These are phyloP conservation scores for Polytrichum formosum DNA, from an alignment of 225 moss, liverwort and hornwort species.

Conservation along the genomic window DNA sequence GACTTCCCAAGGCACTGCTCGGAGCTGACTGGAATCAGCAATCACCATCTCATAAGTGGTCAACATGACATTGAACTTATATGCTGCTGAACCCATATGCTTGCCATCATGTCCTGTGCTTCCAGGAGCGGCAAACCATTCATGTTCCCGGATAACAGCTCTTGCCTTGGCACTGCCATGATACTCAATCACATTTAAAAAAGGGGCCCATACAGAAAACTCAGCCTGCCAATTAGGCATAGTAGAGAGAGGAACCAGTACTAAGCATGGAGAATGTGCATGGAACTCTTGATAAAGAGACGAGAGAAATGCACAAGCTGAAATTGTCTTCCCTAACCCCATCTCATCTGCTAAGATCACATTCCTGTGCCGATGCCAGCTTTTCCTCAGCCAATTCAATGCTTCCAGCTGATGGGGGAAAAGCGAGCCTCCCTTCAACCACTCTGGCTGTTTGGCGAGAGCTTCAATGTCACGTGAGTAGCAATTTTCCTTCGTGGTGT, in stretches of 20 bases:
- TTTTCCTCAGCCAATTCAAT: slow-evolving; percentile 77
- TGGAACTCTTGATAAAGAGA: slow-evolving; percentile 71
- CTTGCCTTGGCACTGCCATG: slow-evolving; percentile 76
- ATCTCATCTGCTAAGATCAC: slow-evolving; percentile 85
- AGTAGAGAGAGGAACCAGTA: slow-evolving; percentile 64
- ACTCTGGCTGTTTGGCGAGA: slow-evolving; percentile 67
- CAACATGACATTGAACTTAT: slow-evolving; percentile 90
- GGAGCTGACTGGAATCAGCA: slow-evolving; percentile 65
- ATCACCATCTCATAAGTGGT: slow-evolving; percentile 73
- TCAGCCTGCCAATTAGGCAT: slow-evolving; percentile 83
- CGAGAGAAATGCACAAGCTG: slow-evolving; percentile 71
- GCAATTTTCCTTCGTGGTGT: slow-evolving; percentile 12
- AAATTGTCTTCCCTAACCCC: slow-evolving; percentile 79
- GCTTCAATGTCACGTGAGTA: slow-evolving; percentile 48
- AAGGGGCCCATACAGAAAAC: slow-evolving; percentile 78
- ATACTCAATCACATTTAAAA: slow-evolving; percentile 85
- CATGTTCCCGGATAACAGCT: slow-evolving; percentile 72
- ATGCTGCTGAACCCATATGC: slow-evolving; percentile 19
- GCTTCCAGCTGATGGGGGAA: slow-evolving; percentile 89
- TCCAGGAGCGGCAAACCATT: slow-evolving; percentile 64
- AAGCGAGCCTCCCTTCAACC: slow-evolving; percentile 61
- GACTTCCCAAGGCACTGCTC: slow-evolving; percentile 79
- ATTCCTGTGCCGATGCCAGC: slow-evolving; percentile 64
- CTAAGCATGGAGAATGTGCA: slow-evolving; percentile 66
- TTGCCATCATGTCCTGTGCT: slow-evolving; percentile 42